Conservation (phyloP, 257 asterid species). For the Plantago elongata region DNA sequence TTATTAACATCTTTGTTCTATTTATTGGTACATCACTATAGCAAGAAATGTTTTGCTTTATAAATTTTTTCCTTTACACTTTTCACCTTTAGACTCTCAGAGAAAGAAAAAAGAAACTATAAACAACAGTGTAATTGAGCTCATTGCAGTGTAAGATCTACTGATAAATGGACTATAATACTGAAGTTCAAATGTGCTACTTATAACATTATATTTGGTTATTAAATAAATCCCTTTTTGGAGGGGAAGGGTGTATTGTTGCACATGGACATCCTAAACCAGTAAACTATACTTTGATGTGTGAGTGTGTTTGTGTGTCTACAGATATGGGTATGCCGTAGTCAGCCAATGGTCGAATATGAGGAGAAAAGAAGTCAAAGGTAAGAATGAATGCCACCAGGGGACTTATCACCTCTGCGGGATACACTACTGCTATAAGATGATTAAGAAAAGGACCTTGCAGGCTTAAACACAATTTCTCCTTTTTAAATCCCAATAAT, state of each 20-base stretch:
- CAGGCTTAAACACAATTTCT: too few species aligned
- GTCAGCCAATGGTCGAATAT: constrained; percentile 1
- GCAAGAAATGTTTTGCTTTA: too few species aligned
- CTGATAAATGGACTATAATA: not conserved
- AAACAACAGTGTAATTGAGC: not conserved
- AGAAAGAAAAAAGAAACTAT: not conserved
- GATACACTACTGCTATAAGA: too few species aligned
- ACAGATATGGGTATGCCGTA: not conserved
- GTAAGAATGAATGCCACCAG: not conserved
- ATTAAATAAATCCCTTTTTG: too few species aligned
- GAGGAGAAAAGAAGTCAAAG: not conserved
- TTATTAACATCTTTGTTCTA: too few species aligned
- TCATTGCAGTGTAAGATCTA: not conserved
- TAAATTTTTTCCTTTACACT: too few species aligned
- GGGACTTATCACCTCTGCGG: too few species aligned
- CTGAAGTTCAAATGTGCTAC: not conserved
- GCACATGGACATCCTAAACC: not conserved
- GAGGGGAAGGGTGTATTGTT: too few species aligned
- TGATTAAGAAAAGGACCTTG: too few species aligned
- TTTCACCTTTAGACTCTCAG: not conserved
- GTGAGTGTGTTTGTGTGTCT: not conserved
- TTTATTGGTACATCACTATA: too few species aligned
- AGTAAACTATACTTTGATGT: not conserved
- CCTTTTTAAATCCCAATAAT: too few species aligned
- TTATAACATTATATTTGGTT: too few species aligned